Conservation (phyloP, 2,329 filamentous ascomycete species). For the Hymenoscyphus salicellus region DNA sequence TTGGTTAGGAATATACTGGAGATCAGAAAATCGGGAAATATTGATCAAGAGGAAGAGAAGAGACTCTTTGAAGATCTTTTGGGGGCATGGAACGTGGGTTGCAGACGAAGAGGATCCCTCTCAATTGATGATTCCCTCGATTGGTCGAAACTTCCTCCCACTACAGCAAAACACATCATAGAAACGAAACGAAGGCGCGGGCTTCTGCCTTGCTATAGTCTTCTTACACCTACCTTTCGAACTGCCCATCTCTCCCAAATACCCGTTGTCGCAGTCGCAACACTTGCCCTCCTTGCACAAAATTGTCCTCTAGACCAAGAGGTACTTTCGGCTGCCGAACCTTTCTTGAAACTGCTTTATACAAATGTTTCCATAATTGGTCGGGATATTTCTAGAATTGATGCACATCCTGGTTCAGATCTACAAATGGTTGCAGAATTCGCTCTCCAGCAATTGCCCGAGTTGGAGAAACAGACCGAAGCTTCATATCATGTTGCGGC, state of each 20-base stretch:
- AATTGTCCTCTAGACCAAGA: conserved; percentile 5
- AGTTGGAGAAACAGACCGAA: conserved; percentile 6
- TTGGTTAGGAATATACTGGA: conserved; percentile 27
- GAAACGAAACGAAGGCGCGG: conserved; percentile 18
- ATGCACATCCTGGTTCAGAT: background rate
- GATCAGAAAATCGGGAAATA: conserved; percentile 1
- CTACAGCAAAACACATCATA: conserved; percentile 16
- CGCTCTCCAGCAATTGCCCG: conserved; percentile 21
- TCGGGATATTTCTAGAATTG: conserved; percentile 11
- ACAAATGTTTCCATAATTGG: conserved; percentile 16
- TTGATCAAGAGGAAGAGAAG: conserved; percentile 13
- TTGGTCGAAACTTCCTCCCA: conserved; percentile 28
- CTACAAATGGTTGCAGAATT: conserved; percentile 16
- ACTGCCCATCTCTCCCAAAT: conserved; percentile 16
- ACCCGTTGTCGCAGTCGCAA: conserved; percentile 29
- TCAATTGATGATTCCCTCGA: conserved; percentile 15
- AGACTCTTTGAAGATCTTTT: conserved; percentile 30
- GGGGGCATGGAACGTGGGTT: conserved; percentile 34
- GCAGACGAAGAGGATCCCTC: conserved; percentile 17
- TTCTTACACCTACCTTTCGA: conserved; percentile 24
- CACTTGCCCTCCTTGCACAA: conserved; percentile 27
- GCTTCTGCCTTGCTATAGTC: conserved; percentile 19
- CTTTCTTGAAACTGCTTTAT: conserved; percentile 17
- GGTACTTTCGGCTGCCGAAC: conserved; percentile 10
- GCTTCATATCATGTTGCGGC: background rate